Evolutionary conservation across 1,284 basidiomycete species (phyloP).

Genomic region (Mycena citricolor): DNA sequence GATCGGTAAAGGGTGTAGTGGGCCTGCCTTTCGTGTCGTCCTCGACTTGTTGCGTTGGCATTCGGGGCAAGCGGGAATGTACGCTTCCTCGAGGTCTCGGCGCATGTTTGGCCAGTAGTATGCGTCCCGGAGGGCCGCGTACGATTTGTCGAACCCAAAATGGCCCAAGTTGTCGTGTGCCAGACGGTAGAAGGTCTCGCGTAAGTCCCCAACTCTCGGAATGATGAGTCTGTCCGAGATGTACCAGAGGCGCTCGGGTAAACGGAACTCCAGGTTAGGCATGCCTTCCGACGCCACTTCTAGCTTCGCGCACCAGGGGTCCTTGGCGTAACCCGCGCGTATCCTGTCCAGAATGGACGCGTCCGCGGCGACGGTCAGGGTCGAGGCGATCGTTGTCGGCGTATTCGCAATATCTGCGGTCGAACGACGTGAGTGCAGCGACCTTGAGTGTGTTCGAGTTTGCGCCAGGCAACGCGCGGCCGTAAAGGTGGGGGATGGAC

Average conservation of each 20-base stretch:
- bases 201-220: constrained; percentile 22
- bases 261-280: constrained; percentile 1
- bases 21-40: constrained; percentile 22
- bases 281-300: neutral
- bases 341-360: constrained; percentile 27
- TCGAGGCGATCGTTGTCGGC: too few relatives aligned
- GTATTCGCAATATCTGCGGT: too few relatives aligned
- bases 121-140: constrained; percentile 14
- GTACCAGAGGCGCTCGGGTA: constrained; percentile 6
- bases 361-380: constrained; percentile 28
- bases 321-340: constrained; percentile 29
- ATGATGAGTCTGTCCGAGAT: constrained; percentile 28
- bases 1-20: constrained; percentile 28
- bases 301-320: constrained; percentile 30
- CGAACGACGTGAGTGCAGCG: too few relatives aligned
- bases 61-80: constrained; percentile 32
- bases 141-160: constrained; percentile 27
- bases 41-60: constrained; percentile 33
- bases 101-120: constrained; percentile 42
- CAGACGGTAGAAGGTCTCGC: constrained; percentile 27
- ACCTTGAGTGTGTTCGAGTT: too few relatives aligned
- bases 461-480: too few relatives aligned
- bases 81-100: constrained; percentile 26
- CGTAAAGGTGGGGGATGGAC: too few relatives aligned
- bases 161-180: constrained; percentile 30